Base-by-base conservation (phyloP, 768 basidiomycete genomes). In the Podaxis sp. region DNA sequence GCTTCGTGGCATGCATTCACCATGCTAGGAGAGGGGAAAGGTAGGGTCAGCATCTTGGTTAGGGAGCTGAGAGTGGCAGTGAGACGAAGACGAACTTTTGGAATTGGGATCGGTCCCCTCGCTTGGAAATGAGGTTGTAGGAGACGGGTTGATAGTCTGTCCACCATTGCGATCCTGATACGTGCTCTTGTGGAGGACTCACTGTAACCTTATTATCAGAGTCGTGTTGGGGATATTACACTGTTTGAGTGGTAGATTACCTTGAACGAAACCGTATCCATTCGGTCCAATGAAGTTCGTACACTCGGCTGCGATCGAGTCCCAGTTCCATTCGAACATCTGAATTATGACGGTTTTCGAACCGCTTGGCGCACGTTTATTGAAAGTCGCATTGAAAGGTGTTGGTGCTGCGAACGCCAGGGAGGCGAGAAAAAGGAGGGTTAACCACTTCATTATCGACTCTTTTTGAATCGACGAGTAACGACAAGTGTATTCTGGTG, bases 81-180 rank as follows among this genome's bases (percentile, higher is more conserved):
- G 38, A 5, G n/a, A 37, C 64, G 35, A 48, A 21, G 23, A 23
- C 23, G 23, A 2, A 76, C 74, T 63, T 74, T 60, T 74, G 68
- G 68, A 77, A 88, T 61, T 88, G 84, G 2, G 69, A 61, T 13
- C 84, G 77, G 63, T 82, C 76, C 4, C 88, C 88, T 0, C 85
- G 83, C 69, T 89, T 89, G 0, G 86, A 87, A 1, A 78, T 85
- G 51, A 89, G 68, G 9, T 57, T 86, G 67, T 89, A 88, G 1
- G 86, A 88, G 0, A 87, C 86, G 3, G 84, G 82, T 72, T 80
- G 88, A 65, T 90, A 89, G 67, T 88, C 87, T 0, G 87, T 89
- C 87, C 87, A 89, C 88, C 88, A 89, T 65, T 87, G 78, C 2
- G 73, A 10, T 3, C 87, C 87, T 13, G 71, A 64, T 46, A 88